Base-by-base conservation (phyloP, 2,329 filamentous ascomycete species). In the Aspergillus intermedius region DNA sequence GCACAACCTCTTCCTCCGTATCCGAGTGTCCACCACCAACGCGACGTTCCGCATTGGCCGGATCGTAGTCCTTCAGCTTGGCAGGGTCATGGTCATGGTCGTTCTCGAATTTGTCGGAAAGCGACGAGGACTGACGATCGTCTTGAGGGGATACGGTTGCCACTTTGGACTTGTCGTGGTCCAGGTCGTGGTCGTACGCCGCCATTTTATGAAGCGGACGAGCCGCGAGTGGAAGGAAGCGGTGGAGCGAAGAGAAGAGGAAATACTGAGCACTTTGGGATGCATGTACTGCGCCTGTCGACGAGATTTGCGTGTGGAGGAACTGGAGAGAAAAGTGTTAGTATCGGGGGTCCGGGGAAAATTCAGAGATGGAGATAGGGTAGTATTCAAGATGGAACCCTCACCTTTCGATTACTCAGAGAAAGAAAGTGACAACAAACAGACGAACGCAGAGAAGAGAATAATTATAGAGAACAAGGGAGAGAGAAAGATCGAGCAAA, bases 1-100 rank as follows among this genome's bases (percentile, higher is more conserved):
- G 78, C 44, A 76, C 77, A 40, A 82, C 68, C 41, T 77, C 68
- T 5, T 69, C 68, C 5, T 71, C 71, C 3, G 59, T 64, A 28
- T 68, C 70, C 22, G 68, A 66, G 41, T 69, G 54, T 9, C 59
- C 44, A 10, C 55, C 45, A 8, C 54, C 45, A 37, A 28, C 51
- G 49, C 32, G 56, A 22, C 53, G 41, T 30, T 43, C 52, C 30
- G 63, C 60, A 45, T 53, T 54, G 49, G 69, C 66, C 4, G 62
- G 39, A 46, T 67, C 65, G 44, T 56, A 48, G 28, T 61, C 53
- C 49, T 67, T 65, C 30, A 58, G 17, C 50, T 67, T 62, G 23
- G 49, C 50, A 17, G 52, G 49, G 7, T 65, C 57, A 10, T 46
- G 46, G 42, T 49, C 49, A 4, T 30, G 25, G 25, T 30, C 25